A percentile compares a stretch with the other conserved stretches of the same genome.
phyloP scores from a whole-genome alignment of 2,329 filamentous ascomycete genomes.

The Ophiocordyceps unilateralis region DNA sequence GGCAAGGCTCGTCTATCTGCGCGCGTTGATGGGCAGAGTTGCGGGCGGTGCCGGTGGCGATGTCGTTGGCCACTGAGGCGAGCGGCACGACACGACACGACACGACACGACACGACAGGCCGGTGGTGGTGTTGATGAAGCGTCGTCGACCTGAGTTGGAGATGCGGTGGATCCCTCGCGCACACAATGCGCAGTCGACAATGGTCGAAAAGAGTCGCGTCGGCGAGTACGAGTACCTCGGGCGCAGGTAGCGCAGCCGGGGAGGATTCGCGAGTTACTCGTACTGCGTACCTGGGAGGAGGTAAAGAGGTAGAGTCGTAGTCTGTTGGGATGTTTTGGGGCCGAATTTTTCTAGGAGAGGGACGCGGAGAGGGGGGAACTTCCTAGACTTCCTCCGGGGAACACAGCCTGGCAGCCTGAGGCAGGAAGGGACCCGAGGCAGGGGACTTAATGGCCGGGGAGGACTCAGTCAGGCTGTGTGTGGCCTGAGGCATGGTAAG shows the following conservation, averaged over 20 bases:
- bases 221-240: slow-evolving; percentile 16
- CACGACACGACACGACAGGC: slow-evolving; percentile 2
- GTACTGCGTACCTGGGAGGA: slow-evolving; percentile 9
- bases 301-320: slow-evolving; percentile 1
- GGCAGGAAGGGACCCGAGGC: not conserved
- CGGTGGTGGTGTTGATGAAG: slow-evolving; percentile 2
- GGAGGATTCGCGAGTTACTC: slow-evolving; percentile 1
- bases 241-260: slow-evolving; percentile 21
- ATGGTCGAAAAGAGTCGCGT: slow-evolving; percentile 8
- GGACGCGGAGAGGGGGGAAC: not conserved
- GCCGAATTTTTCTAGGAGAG: slow-evolving; percentile 7
- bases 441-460: no score
- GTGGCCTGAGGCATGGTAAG: not conserved
- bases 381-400: no score
- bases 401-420: not conserved
- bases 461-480: not conserved
- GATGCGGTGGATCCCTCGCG: slow-evolving; percentile 4
- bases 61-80: slow-evolving; percentile 1
- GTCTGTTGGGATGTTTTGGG: slow-evolving; percentile 18
- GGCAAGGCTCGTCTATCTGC: not conserved
- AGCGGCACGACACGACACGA: slow-evolving; percentile 1
- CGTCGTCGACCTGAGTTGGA: slow-evolving; percentile 1
- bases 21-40: no score
- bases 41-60: slow-evolving; percentile 1
- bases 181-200: slow-evolving; percentile 1